Conservation (phyloP, 78 protist species). For the Guillardia theta region DNA sequence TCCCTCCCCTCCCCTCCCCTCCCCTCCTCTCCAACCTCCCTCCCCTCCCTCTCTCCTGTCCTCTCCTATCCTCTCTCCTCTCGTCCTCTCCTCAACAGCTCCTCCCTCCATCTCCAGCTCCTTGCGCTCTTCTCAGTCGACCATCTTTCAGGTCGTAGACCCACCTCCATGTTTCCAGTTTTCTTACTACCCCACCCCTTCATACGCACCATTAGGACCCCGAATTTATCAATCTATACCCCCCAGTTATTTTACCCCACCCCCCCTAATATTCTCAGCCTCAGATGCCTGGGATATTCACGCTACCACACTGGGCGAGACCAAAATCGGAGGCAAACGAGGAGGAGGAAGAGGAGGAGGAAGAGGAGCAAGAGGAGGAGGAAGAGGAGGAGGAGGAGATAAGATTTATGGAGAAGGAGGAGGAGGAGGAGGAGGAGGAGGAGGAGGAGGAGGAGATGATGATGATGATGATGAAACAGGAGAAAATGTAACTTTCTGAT, state of each 20-base stretch:
- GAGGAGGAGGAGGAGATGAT: not conserved
- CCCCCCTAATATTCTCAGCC: too few species aligned
- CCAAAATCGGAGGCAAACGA: too few species aligned
- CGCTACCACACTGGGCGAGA: too few species aligned
- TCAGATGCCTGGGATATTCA: too few species aligned
- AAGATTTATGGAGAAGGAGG: not conserved
- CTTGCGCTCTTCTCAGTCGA: not conserved
- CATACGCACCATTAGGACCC: not conserved
- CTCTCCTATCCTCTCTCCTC: not conserved
- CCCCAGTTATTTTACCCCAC: too few species aligned
- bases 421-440: not conserved
- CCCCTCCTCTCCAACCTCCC: not conserved
- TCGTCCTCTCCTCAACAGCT: not conserved
- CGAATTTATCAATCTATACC: not conserved
- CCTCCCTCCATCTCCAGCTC: not conserved
- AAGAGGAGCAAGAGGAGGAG: not conserved
- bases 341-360: too few species aligned
- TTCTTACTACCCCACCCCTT: not conserved
- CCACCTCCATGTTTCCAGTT: not conserved
- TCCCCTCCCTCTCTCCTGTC: not conserved
- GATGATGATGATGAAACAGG: not conserved
- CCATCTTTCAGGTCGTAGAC: not conserved
- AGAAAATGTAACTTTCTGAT: not conserved
- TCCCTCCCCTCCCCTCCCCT: not conserved
- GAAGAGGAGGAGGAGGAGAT: not conserved